Percentiles rank a stretch among this genome's conserved stretches.
These are phyloP conservation scores for Citrus australasica DNA, from an alignment of 345 rosid genomes.

Conservation along the genomic window DNA sequence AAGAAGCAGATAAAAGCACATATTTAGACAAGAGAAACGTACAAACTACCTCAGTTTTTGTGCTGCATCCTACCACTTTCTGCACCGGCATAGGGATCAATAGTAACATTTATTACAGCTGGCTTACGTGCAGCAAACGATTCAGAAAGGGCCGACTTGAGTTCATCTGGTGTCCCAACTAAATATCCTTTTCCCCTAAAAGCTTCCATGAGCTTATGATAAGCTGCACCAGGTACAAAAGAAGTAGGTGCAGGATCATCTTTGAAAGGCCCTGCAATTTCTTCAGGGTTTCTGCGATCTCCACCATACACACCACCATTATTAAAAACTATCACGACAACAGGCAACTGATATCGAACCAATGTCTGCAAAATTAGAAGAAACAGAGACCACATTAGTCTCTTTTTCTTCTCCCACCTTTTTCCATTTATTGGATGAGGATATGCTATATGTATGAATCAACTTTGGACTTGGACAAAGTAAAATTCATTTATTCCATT, in stretches of 20 bases:
- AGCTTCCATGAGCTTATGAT: constrained; percentile 78
- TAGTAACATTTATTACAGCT: constrained; percentile 69
- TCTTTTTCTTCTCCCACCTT: no score
- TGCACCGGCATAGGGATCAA: constrained; percentile 93
- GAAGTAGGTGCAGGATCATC: constrained; percentile 98
- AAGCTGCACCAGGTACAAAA: constrained; percentile 84
- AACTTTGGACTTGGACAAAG: no score
- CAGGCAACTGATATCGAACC: constrained; percentile 86
- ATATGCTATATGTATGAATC: no score
- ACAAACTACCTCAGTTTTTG: constrained; percentile 59
- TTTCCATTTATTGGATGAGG: no score
- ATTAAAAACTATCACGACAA: constrained; percentile 90
- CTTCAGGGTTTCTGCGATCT: constrained; percentile 84
- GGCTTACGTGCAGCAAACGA: constrained; percentile 78
- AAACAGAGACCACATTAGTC: neutral
- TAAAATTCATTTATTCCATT: no score
- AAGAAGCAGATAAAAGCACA: neutral
- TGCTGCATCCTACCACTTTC: constrained; percentile 97
- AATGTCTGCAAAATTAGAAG: constrained; percentile 62
- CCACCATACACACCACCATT: constrained; percentile 99
- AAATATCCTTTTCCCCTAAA: constrained; percentile 92
- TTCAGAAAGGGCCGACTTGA: constrained; percentile 68
- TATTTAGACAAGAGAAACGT: neutral
- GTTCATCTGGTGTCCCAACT: constrained; percentile 82
- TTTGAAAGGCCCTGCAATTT: constrained; percentile 72